Evolutionary conservation across 805 yeast species (phyloP).

Genomic region (Saturnispora halmiae): DNA sequence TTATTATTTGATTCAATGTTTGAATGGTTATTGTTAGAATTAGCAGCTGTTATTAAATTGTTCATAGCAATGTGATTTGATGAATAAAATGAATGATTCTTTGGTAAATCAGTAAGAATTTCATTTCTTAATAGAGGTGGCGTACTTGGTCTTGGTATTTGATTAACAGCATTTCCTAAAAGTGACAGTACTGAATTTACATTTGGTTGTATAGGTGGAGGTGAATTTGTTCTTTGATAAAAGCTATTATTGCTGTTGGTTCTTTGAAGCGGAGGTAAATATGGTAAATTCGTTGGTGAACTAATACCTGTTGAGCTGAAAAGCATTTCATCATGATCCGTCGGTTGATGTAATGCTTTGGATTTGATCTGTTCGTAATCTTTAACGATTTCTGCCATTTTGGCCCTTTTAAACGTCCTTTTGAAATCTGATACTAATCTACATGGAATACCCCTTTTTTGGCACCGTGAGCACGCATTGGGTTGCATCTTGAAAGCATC

Average conservation of each 20-base stretch:
- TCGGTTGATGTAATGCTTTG: slow-evolving; percentile 9
- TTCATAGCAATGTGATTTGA: slow-evolving; percentile 6
- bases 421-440: slow-evolving; percentile 73
- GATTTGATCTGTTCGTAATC: slow-evolving; percentile 60
- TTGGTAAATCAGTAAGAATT: neutral
- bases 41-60: slow-evolving; percentile 6
- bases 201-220: neutral
- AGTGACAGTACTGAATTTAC: neutral
- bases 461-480: slow-evolving; percentile 74
- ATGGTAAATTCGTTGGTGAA: neutral
- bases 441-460: slow-evolving; percentile 60
- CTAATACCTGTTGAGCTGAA: neutral
- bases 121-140: slow-evolving; percentile 1
- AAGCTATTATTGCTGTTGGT: neutral
- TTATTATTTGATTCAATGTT: neutral
- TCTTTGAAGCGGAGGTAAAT: neutral
- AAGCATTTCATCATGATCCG: neutral
- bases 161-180: neutral
- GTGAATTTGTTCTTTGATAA: neutral
- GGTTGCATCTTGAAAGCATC: slow-evolving; percentile 76
- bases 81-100: slow-evolving; percentile 3
- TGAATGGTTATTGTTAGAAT: neutral
- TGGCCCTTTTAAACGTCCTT: slow-evolving; percentile 81
- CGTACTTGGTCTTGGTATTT: neutral
- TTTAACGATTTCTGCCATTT: slow-evolving; percentile 71